Evolutionary conservation across 1,284 basidiomycete genomes (phyloP).

Genomic region (Inonotus hispidus): DNA sequence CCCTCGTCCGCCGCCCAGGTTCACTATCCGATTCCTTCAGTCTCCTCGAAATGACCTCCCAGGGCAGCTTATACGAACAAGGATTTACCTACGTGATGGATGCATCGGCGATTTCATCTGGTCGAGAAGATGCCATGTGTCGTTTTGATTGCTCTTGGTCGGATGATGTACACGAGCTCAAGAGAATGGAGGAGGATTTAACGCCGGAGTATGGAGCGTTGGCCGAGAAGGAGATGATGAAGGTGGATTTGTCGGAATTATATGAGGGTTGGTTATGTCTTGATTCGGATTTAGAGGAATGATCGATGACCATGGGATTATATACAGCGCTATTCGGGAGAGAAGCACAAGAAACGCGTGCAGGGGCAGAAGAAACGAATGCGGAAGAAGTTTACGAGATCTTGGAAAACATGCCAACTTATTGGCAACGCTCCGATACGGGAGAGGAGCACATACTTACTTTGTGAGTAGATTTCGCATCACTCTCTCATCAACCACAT

Average conservation of each 20-base stretch:
- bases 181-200: constrained; percentile 25
- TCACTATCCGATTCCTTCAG: constrained; percentile 27
- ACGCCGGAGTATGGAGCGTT: constrained; percentile 40
- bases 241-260: constrained; percentile 42
- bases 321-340: constrained; percentile 30
- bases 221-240: constrained; percentile 37
- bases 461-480: constrained; percentile 32
- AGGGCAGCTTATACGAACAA: constrained; percentile 42
- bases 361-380: constrained; percentile 25
- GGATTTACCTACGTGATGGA: constrained; percentile 31
- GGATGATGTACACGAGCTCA: constrained; percentile 37
- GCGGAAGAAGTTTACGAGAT: constrained; percentile 39
- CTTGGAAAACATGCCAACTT: constrained; percentile 46
- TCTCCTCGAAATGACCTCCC: constrained; percentile 43
- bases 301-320: neutral
- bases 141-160: constrained; percentile 31
- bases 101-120: neutral
- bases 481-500: neutral
- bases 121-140: constrained; percentile 4
- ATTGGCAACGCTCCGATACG: constrained; percentile 47
- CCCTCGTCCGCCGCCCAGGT: constrained; percentile 36
- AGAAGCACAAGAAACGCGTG: constrained; percentile 26
- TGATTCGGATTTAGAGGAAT: constrained; percentile 22
- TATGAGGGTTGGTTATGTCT: constrained; percentile 50
- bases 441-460: constrained; percentile 51